Evolutionary conservation across 2,329 filamentous ascomycete genomes (phyloP).

Genomic region (Aspergillus brasiliensis): DNA sequence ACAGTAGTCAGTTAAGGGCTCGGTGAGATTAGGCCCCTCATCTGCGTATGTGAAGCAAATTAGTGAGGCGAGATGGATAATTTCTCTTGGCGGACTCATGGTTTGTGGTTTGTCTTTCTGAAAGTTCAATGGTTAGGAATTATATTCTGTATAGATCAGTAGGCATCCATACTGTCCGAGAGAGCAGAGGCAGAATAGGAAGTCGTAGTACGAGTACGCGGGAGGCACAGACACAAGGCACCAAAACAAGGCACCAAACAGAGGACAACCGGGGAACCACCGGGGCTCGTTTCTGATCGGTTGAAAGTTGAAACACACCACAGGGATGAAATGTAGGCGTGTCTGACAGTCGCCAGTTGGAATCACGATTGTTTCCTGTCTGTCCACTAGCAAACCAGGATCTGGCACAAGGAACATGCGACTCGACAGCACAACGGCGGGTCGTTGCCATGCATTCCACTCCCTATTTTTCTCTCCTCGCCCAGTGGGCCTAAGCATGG

Average conservation of each 20-base stretch:
- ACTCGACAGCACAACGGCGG: neutral
- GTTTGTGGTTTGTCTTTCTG: too few species aligned
- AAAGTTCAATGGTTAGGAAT: too few species aligned
- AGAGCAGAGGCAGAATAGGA: too few species aligned
- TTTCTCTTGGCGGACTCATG: too few species aligned
- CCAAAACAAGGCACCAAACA: neutral
- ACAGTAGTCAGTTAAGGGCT: too few species aligned
- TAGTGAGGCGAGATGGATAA: too few species aligned
- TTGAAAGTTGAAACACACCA: slow-evolving; percentile 1
- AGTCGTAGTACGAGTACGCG: too few species aligned
- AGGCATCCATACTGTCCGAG: too few species aligned
- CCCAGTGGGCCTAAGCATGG: neutral
- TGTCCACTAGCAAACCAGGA: neutral
- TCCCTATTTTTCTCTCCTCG: neutral
- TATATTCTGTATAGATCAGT: neutral
- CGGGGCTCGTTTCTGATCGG: neutral
- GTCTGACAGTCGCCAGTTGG: neutral
- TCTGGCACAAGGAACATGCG: neutral
- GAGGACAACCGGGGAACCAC: neutral
- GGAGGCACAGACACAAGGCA: too few species aligned
- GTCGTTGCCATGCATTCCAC: neutral
- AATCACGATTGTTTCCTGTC: neutral
- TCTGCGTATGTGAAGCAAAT: too few species aligned
- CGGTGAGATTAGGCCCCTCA: too few species aligned
- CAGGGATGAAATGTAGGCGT: neutral